Conservation (phyloP, 148 eudicot genomes). For the Silene latifolia region DNA sequence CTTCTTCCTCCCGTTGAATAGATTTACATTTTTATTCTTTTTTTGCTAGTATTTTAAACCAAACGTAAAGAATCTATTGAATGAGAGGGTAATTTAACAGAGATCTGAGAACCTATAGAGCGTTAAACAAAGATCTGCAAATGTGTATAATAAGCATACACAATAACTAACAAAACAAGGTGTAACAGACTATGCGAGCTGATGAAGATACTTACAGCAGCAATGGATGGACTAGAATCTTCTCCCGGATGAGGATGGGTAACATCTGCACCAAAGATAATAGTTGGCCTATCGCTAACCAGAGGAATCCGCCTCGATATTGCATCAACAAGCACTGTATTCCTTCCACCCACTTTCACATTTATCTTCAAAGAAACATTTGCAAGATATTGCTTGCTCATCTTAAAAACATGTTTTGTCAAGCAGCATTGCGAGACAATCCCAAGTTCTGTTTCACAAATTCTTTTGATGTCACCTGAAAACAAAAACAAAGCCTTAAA, state of each 20-base stretch:
- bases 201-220: slow-evolving; percentile 46
- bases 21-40: no score
- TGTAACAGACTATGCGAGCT: neutral
- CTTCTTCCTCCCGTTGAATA: neutral
- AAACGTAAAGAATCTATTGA: no score
- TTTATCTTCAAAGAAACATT: slow-evolving; percentile 68
- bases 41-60: no score
- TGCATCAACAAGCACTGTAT: slow-evolving; percentile 68
- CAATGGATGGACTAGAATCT: slow-evolving; percentile 80
- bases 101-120: neutral
- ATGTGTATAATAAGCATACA: neutral
- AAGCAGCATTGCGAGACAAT: slow-evolving; percentile 80
- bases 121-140: neutral
- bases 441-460: slow-evolving; percentile 87
- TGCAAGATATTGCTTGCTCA: slow-evolving; percentile 65
- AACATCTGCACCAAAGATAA: slow-evolving; percentile 80
- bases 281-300: slow-evolving; percentile 64
- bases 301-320: slow-evolving; percentile 58
- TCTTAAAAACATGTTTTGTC: slow-evolving; percentile 63
- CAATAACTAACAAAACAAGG: no score
- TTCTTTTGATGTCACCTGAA: slow-evolving; percentile 69
- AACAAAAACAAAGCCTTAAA: neutral
- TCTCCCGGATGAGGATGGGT: slow-evolving; percentile 85
- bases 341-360: slow-evolving; percentile 78
- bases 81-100: neutral